Evolutionary conservation across 257 asterid genomes (phyloP).

Genomic region (Sherardia arvensis): DNA sequence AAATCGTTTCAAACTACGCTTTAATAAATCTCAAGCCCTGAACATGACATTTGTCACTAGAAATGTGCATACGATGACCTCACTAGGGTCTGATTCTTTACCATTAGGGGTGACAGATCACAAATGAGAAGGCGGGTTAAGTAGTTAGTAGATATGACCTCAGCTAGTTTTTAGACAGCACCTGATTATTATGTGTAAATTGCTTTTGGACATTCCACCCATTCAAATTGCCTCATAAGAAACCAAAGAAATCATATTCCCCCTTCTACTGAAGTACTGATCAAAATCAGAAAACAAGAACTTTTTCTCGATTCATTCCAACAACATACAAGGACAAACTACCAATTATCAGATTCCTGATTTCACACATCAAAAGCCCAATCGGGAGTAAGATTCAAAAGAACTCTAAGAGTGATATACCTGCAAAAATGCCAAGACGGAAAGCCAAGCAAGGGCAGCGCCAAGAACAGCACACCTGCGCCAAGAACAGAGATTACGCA

Average conservation of each 20-base stretch:
- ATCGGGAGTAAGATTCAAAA: too few relatives aligned
- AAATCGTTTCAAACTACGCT: too few relatives aligned
- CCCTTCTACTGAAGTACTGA: not conserved
- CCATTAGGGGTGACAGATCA: not conserved
- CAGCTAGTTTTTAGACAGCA: too few relatives aligned
- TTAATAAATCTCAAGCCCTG: too few relatives aligned
- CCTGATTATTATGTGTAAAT: not conserved
- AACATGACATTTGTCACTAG: not conserved
- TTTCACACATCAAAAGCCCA: too few relatives aligned
- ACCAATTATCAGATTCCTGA: too few relatives aligned
- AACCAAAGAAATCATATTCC: too few relatives aligned
- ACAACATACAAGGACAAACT: not conserved
- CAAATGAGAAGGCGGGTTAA: too few relatives aligned
- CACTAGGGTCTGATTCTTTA: not conserved
- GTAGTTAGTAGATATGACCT: too few relatives aligned
- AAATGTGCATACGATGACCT: not conserved
- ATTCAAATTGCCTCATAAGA: too few relatives aligned
- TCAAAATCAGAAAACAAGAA: not conserved
- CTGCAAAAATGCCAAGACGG: conserved; percentile 87
- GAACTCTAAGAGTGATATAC: conserved; percentile 30
- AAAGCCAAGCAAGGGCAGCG: conserved; percentile 95
- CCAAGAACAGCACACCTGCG: conserved; percentile 87
- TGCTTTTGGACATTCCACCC: too few relatives aligned
- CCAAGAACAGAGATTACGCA: not conserved
- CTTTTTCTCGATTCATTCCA: not conserved